Conservation (phyloP, 306 rosid species). For the Castanea crenata region DNA sequence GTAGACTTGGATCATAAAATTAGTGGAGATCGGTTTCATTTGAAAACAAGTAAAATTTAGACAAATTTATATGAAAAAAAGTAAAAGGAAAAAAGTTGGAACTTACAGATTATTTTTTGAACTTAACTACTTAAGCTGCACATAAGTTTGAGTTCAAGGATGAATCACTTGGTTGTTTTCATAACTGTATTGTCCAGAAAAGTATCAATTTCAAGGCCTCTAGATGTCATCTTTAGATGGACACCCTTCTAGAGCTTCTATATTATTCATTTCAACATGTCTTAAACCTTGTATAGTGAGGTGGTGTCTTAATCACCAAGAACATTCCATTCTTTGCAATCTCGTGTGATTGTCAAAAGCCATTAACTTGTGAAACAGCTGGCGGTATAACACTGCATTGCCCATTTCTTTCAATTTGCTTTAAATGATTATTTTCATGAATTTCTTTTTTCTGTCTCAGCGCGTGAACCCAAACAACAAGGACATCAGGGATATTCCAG, state of each 20-base stretch:
- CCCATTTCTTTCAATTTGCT: background rate
- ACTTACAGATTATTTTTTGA: background rate
- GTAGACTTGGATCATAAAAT: background rate
- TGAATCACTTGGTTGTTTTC: background rate
- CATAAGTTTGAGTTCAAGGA: background rate
- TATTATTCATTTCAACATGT: background rate
- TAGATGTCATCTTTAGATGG: background rate
- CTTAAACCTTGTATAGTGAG: background rate
- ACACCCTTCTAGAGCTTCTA: background rate
- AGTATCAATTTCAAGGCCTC: background rate
- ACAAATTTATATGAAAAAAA: too few species aligned
- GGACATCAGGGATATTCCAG: slow-evolving; percentile 83
- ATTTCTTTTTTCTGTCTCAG: slow-evolving; percentile 33
- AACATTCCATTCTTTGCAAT: background rate
- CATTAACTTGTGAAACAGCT: background rate
- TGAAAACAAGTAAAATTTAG: background rate
- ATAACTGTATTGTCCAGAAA: background rate
- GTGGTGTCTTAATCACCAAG: background rate
- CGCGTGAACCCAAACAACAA: slow-evolving; percentile 84
- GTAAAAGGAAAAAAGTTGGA: background rate
- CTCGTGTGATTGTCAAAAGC: background rate
- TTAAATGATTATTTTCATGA: slow-evolving; percentile 7
- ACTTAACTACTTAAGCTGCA: background rate
- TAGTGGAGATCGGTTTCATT: background rate
- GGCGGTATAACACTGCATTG: background rate